Evolutionary conservation across 2,329 filamentous ascomycete species (phyloP).

Genomic region (Escovopsis sp.): DNA sequence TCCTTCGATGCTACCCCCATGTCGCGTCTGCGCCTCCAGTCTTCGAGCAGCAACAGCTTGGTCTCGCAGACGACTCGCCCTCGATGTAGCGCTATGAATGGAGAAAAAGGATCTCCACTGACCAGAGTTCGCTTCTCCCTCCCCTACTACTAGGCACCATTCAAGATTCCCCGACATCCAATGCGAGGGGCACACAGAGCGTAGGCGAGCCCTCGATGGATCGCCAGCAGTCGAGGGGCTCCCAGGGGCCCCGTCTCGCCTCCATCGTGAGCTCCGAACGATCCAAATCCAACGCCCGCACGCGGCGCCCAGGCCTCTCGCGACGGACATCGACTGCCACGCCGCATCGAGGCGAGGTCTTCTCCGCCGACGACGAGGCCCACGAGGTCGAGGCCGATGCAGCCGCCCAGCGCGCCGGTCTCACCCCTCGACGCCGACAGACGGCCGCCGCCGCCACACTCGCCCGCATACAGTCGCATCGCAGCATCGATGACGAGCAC

Average conservation of each 20-base stretch:
- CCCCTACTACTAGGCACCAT: conserved; percentile 11
- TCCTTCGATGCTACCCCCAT: no score
- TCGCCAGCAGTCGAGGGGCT: conserved; percentile 16
- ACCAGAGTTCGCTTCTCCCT: not conserved
- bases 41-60: no score
- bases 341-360: conserved; percentile 69
- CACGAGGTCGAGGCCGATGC: conserved; percentile 63
- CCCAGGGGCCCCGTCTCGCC: conserved; percentile 20
- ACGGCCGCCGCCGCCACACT: conserved; percentile 18
- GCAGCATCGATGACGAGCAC: conserved; percentile 9
- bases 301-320: conserved; percentile 57
- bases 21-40: no score
- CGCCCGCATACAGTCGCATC: conserved; percentile 27
- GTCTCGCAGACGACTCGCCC: no score
- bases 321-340: conserved; percentile 63
- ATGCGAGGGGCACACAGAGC: conserved; percentile 15
- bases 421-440: conserved; percentile 19
- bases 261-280: conserved; percentile 28
- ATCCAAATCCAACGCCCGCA: conserved; percentile 30
- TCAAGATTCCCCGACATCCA: conserved; percentile 6
- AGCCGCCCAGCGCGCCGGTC: conserved; percentile 27
- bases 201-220: conserved; percentile 25
- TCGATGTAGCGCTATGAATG: no score
- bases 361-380: conserved; percentile 80
- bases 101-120: no score